Base-by-base conservation (phyloP, 2,329 filamentous ascomycete genomes). In the Colletotrichum falcatum region DNA sequence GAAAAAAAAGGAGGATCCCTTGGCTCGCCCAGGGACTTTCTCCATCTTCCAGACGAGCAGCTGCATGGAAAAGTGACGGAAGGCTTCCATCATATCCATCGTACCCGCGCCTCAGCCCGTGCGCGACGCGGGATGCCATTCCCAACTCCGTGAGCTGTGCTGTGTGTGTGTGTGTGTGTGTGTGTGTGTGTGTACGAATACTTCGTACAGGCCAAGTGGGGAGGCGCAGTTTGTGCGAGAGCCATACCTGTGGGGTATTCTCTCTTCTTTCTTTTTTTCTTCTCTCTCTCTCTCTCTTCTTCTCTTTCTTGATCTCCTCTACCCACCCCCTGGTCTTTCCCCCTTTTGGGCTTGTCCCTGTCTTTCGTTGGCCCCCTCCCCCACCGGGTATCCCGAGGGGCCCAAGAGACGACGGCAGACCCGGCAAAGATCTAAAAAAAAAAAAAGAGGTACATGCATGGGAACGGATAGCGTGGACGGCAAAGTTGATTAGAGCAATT, bases 21-120 rank as follows among this genome's bases (percentile, higher is more conserved):
- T 26, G 16, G 8, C 28, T 23, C 16, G 35, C 28, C 18, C 26
- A 12, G 44, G 39, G n/a, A n/a, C n/a, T n/a, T n/a, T n/a, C 30
- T 51, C 55, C 33, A 53, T 42, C 66, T 66, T 30, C 48, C 18
- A 55, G 48, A 69, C 53, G 30, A 66, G 55, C 42, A 46, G 44
- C 67, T 70, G 56, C 67, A 66, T 67, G 67, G 63, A 70, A 37
- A 39, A 18, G 14, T 35, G 33, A 35, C 33, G 35, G 63, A 55
- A 53, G 28, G 26, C 35, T 58, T 64, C 65, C 64, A 67, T n/a
- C n/a, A n/a, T n/a, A 67, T 64, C 64, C 65, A 42, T 49, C 55
- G 63, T 7, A 7, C 20, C 44, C n/a, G 51, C 26, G 16, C 28
- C 35, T 3, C 35, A 28, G 53, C 46, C 48, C n/a, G 4, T 46